Percentiles rank a stretch among this genome's conserved stretches.
These are phyloP conservation scores for Beauveria sp. DNA, from an alignment of 2,329 filamentous ascomycete species.

Conservation along the genomic window DNA sequence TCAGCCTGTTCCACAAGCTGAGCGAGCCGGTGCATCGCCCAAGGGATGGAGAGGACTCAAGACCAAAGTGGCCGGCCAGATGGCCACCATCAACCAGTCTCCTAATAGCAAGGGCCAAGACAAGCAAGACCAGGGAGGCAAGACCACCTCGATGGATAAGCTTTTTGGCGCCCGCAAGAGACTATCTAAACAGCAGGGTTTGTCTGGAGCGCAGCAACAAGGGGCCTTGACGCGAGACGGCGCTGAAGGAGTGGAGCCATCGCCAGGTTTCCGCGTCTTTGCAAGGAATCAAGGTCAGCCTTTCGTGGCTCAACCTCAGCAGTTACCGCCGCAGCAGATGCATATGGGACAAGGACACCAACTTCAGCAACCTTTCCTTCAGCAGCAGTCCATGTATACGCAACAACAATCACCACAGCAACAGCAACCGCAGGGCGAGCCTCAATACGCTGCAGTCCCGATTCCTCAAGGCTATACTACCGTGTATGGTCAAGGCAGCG, in stretches of 20 bases:
- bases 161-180: constrained; percentile 26
- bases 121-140: constrained; percentile 1
- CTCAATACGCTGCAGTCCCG: constrained; percentile 3
- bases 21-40: background rate
- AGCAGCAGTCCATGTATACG: constrained; percentile 10
- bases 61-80: constrained; percentile 25
- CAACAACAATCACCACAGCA: constrained; percentile 6
- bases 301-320: background rate
- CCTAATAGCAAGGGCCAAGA: background rate
- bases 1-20: background rate
- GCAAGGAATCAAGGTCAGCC: background rate
- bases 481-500: background rate
- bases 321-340: background rate
- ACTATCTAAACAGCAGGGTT: constrained; percentile 21
- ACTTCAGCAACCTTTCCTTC: background rate
- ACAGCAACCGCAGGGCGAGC: constrained; percentile 10
- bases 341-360: background rate
- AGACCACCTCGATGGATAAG: constrained; percentile 18
- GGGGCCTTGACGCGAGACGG: background rate
- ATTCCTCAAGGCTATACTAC: constrained; percentile 7
- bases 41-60: constrained; percentile 26
- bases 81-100: constrained; percentile 11
- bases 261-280: background rate
- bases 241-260: background rate
- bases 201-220: background rate